Percentiles rank a stretch among this genome's conserved stretches.
phyloP scores from a whole-genome alignment of 345 rosid species.

The Melastoma malabathricum region DNA sequence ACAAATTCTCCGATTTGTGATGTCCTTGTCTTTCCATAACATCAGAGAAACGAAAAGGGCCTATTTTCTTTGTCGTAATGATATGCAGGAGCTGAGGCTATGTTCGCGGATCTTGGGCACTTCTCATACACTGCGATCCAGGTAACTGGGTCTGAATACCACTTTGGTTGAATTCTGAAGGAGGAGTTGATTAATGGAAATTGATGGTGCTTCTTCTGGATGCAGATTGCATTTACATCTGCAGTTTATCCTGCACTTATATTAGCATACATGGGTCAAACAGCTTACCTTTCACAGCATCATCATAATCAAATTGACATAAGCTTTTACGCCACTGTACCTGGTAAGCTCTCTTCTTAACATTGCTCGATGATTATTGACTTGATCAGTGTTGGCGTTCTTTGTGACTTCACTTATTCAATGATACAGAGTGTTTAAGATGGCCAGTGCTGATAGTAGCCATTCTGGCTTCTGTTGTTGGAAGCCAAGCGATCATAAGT shows the following conservation, averaged over 20 bases:
- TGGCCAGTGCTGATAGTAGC: conserved; percentile 82
- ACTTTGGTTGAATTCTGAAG: too few relatives aligned
- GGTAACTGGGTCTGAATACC: conserved; percentile 13
- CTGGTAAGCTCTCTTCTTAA: conserved; percentile 30
- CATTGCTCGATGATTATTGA: background rate
- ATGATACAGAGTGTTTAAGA: conserved; percentile 49
- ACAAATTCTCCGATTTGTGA: background rate
- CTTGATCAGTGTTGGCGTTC: background rate
- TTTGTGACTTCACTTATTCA: conserved; percentile 2
- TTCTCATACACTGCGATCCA: conserved; percentile 91
- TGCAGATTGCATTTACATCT: conserved; percentile 88
- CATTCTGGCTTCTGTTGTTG: conserved; percentile 95
- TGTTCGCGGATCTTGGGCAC: conserved; percentile 99
- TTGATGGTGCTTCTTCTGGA: background rate
- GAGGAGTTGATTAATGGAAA: too few relatives aligned
- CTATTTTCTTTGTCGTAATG: background rate
- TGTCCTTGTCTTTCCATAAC: background rate
- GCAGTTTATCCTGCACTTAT: conserved; percentile 95
- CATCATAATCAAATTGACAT: conserved; percentile 48
- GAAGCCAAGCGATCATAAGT: conserved; percentile 98
- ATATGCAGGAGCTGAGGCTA: conserved; percentile 90
- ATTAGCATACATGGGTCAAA: conserved; percentile 98
- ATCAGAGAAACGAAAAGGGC: background rate
- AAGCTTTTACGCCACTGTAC: conserved; percentile 85
- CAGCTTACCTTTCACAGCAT: conserved; percentile 89